phyloP scores from a whole-genome alignment of 2,329 filamentous ascomycete genomes.

The Claviceps arundinis region DNA sequence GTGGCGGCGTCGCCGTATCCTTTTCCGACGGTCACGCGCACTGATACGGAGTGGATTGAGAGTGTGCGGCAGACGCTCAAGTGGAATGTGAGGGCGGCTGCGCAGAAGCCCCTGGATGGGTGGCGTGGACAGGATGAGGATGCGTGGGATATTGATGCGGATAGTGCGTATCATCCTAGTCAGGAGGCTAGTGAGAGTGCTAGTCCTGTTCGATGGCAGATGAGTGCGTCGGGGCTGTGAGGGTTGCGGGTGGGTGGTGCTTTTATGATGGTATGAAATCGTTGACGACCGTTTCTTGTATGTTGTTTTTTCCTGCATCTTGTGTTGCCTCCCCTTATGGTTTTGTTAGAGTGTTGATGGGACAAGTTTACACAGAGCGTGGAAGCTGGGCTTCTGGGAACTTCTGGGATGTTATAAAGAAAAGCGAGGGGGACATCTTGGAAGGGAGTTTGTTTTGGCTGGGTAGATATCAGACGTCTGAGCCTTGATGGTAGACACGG shows the following conservation, averaged over 20 bases:
- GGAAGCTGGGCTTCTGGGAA: no score
- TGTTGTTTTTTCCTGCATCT: no score
- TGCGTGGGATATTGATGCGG: constrained; percentile 86
- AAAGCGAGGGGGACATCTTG: neutral
- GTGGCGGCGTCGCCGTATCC: constrained; percentile 94
- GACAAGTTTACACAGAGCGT: no score
- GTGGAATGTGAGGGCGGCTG: constrained; percentile 88
- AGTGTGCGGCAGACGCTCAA: constrained; percentile 81
- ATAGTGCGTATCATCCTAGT: constrained; percentile 56
- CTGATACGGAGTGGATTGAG: constrained; percentile 90
- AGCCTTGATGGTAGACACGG: no score
- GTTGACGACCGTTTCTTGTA: no score
- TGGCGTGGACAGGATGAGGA: no score
- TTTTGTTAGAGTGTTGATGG: no score
- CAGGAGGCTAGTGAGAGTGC: constrained; percentile 57
- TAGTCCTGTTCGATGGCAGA: constrained; percentile 57
- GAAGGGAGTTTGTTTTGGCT: neutral
- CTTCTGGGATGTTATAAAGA: no score
- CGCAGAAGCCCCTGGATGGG: constrained; percentile 74
- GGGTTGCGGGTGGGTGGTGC: no score
- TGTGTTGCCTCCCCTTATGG: no score
- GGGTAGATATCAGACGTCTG: neutral
- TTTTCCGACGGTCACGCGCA: constrained; percentile 88
- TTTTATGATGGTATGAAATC: no score
- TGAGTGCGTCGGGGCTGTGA: constrained; percentile 51